These are phyloP conservation scores for Beauveria scarabaeidicola DNA, from an alignment of 2,329 filamentous ascomycete species.

Conservation along the genomic window DNA sequence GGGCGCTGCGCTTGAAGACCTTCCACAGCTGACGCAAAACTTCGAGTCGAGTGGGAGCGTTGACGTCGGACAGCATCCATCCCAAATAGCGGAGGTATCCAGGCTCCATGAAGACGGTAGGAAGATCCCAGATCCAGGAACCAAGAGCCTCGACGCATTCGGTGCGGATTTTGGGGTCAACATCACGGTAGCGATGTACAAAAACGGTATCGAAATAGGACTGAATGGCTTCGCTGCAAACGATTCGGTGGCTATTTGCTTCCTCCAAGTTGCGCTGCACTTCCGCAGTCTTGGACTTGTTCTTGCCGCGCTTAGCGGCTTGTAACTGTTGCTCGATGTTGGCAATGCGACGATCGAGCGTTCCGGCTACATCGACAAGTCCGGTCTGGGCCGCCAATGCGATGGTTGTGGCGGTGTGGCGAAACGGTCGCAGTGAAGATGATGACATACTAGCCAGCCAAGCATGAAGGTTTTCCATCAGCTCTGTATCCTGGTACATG, in stretches of 20 bases:
- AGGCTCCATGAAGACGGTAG: slow-evolving; percentile 83
- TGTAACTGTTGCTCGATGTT: slow-evolving; percentile 73
- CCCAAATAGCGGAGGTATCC: slow-evolving; percentile 87
- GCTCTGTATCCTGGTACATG: slow-evolving; percentile 65
- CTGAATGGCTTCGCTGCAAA: slow-evolving; percentile 63
- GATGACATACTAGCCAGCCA: slow-evolving; percentile 92
- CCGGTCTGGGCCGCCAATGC: slow-evolving; percentile 71
- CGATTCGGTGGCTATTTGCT: slow-evolving; percentile 59
- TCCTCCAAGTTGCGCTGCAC: slow-evolving; percentile 66
- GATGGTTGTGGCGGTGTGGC: slow-evolving; percentile 86
- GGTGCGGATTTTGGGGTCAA: slow-evolving; percentile 79
- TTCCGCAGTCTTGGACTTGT: slow-evolving; percentile 68
- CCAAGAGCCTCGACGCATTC: slow-evolving; percentile 85
- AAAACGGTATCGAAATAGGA: slow-evolving; percentile 91
- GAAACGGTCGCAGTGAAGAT: slow-evolving; percentile 76
- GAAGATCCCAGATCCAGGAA: slow-evolving; percentile 77
- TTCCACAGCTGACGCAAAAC: slow-evolving; percentile 74
- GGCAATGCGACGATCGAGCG: slow-evolving; percentile 62
- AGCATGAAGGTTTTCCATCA: slow-evolving; percentile 81
- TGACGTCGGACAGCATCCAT: slow-evolving; percentile 85
- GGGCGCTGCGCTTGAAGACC: slow-evolving; percentile 72
- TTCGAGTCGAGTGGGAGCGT: slow-evolving; percentile 67
- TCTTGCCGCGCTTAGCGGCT: slow-evolving; percentile 61
- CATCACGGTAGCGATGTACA: slow-evolving; percentile 89
- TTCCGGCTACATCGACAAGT: slow-evolving; percentile 63